Base-by-base conservation (phyloP, 2,329 filamentous ascomycete species). In the Ophiostoma piceae region DNA sequence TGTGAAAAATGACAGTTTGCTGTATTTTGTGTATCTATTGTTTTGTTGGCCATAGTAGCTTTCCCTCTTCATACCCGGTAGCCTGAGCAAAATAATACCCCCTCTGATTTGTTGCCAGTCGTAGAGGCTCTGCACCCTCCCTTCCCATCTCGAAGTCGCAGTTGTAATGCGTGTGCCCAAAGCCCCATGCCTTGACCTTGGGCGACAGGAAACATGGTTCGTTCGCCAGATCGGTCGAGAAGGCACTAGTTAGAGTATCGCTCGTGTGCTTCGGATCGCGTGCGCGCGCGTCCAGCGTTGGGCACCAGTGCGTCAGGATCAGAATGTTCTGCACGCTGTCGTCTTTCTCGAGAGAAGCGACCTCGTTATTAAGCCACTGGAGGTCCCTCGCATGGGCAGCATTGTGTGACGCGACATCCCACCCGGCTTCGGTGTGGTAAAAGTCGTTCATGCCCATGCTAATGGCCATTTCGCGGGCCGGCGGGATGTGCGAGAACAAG, bases 391-490 rank as follows among this genome's bases (percentile, higher is more conserved):
- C 51, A 70, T 83, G 81, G 8, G 77, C 76, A 3, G 70, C 74
- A 43, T 77, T 79, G 74, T 84, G 82, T 22, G 74, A 37, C 1
- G 76, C 74, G 0, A 81, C 73, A 14, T 76, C 75, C 71, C 70
- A 71, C 35, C 14, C 35, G 6, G 78, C 75, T 0, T 74, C 65
- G 26, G 41, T 66, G 0, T 80, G 74, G 72, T 80, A 84, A 72
- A 87, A 87, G 76, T 87, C 84, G 64, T 84, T 84, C 9, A 87
- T 73, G 0, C 81, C 78, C 47, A 79, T 74, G 66, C 78, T 79
- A 16, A 87, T 80, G 0, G 70, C 74, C 43, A 78, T 76, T 8
- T 74, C 72, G 7, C 80, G 77, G 19, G 78, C 74, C 0, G 77
- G 69, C 0, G 79, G 77, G 35, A 87, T 76, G 9, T 75, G 69